Conservation (phyloP, 2,329 filamentous ascomycete species). For the Orbilia oligospora region DNA sequence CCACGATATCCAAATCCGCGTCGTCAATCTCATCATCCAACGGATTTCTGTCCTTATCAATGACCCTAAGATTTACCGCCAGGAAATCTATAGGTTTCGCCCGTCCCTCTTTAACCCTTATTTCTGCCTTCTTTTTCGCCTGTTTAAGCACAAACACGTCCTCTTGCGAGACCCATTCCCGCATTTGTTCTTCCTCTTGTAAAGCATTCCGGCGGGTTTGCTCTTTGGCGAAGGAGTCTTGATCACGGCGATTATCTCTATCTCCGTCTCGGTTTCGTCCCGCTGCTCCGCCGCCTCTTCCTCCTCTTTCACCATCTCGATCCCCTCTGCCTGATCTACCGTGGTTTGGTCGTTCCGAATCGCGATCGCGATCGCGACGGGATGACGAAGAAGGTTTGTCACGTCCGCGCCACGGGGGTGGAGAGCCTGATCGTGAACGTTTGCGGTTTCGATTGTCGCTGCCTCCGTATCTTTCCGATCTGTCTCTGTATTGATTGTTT, state of each 20-base stretch:
- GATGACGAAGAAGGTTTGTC: constrained; percentile 28
- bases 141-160: constrained; percentile 96
- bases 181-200: constrained; percentile 82
- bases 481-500: constrained; percentile 54
- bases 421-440: constrained; percentile 54
- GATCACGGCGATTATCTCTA: constrained; percentile 61
- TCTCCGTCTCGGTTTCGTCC: constrained; percentile 25
- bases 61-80: constrained; percentile 88
- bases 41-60: constrained; percentile 84
- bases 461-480: constrained; percentile 49
- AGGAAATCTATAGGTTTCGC: constrained; percentile 95
- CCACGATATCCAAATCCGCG: constrained; percentile 81
- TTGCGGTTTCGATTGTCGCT: constrained; percentile 23
- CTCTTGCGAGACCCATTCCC: constrained; percentile 91
- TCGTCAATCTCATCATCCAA: constrained; percentile 87
- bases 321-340: constrained; percentile 40
- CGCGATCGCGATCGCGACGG: constrained; percentile 50
- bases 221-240: constrained; percentile 64
- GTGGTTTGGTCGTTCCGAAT: constrained; percentile 34
- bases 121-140: constrained; percentile 97
- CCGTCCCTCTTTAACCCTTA: constrained; percentile 90
- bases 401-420: constrained; percentile 57
- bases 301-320: not conserved
- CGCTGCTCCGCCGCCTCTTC: too few relatives aligned
- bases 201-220: constrained; percentile 67